Evolutionary conservation across 2,329 filamentous ascomycete species (phyloP).

Genomic region (Fusarium illudens): DNA sequence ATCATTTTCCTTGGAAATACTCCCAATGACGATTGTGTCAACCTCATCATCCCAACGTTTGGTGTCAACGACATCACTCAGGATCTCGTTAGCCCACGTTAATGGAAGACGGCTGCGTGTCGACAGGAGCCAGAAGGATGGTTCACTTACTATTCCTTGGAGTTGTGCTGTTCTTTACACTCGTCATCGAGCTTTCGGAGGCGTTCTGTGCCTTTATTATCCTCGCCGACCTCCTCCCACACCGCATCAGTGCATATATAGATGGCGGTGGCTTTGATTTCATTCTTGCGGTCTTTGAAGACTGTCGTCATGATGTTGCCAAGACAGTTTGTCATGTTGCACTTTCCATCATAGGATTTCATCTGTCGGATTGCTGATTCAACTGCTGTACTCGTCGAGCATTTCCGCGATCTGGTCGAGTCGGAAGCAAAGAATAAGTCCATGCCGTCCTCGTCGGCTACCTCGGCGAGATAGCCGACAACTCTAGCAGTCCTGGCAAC

Average conservation of each 20-base stretch:
- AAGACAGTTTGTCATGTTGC: not conserved
- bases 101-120: not conserved
- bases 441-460: not conserved
- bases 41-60: not conserved
- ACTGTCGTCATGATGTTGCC: not conserved
- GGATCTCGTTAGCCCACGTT: not conserved
- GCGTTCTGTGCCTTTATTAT: not conserved
- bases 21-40: slow-evolving; percentile 5
- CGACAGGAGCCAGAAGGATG: not conserved
- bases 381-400: not conserved
- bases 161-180: not conserved
- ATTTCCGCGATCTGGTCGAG: not conserved
- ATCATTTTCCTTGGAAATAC: not conserved
- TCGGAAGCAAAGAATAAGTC: slow-evolving; percentile 4
- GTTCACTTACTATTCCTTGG: not conserved
- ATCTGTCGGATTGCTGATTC: not conserved
- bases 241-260: slow-evolving; percentile 10
- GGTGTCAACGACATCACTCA: slow-evolving; percentile 14
- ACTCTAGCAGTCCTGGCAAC: not conserved
- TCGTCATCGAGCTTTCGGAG: slow-evolving; percentile 3
- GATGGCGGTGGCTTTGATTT: slow-evolving; percentile 4
- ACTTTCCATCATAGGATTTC: not conserved
- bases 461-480: slow-evolving; percentile 3
- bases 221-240: not conserved
- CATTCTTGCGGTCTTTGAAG: not conserved